Percentiles rank a stretch among this genome's conserved stretches.
These are phyloP conservation scores for Talaromyces adpressus DNA, from an alignment of 495 filamentous ascomycete species.

Conservation along the genomic window DNA sequence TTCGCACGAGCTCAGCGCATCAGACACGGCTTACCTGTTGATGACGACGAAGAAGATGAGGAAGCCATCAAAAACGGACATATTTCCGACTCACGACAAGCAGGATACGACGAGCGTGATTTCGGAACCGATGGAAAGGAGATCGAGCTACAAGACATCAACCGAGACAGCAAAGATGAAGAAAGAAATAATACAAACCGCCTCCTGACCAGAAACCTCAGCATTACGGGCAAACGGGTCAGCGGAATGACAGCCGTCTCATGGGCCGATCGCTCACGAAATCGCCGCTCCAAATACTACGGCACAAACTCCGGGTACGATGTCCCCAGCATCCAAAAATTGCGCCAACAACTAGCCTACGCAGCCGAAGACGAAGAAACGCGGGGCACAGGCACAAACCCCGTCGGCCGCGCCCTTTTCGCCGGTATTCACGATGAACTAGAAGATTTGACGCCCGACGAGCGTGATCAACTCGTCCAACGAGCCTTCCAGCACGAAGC, in stretches of 20 bases:
- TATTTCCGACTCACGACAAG: constrained; percentile 28
- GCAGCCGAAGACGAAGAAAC: constrained; percentile 68
- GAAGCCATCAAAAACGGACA: constrained; percentile 37
- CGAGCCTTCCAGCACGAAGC: constrained; percentile 90
- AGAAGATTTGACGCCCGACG: constrained; percentile 87
- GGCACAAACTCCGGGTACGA: constrained; percentile 23
- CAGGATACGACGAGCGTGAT: constrained; percentile 11
- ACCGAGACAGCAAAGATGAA: constrained; percentile 17
- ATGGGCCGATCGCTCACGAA: constrained; percentile 36
- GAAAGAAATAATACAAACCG: constrained; percentile 7
- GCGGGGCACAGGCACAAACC: constrained; percentile 44
- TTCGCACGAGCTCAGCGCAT: constrained; percentile 73
- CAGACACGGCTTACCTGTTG: constrained; percentile 42
- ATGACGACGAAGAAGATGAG: constrained; percentile 27
- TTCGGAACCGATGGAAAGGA: constrained; percentile 23
- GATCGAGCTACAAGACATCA: constrained; percentile 56
- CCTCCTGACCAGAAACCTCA: constrained; percentile 9
- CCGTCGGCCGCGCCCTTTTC: constrained; percentile 73
- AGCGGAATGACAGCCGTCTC: constrained; percentile 13
- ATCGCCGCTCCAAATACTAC: constrained; percentile 36
- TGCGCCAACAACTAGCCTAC: constrained; percentile 31
- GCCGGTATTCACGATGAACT: constrained; percentile 83
- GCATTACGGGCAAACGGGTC: constrained; percentile 16
- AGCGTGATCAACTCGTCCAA: constrained; percentile 79
- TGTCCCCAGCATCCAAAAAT: constrained; percentile 23